Conservation (phyloP, 371 early-diverging fungal species). For the Rhizopus sp. region DNA sequence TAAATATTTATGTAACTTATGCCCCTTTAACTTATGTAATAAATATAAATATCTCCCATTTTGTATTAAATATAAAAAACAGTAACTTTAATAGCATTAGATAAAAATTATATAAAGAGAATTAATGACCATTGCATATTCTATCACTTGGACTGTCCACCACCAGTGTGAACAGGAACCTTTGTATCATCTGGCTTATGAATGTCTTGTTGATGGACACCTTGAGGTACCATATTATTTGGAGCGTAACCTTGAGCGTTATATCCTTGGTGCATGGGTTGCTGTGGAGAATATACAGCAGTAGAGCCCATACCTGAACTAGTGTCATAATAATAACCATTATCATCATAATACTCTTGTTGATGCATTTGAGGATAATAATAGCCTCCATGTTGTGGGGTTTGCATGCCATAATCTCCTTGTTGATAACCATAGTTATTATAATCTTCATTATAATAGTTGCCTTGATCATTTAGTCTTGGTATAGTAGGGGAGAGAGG, state of each 20-base stretch:
- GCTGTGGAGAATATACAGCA: conserved; percentile 14
- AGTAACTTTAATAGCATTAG: too few relatives aligned
- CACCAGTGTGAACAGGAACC: background rate
- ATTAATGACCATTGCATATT: background rate
- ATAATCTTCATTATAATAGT: conserved; percentile 32
- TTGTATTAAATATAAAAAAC: too few relatives aligned
- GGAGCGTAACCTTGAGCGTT: conserved; percentile 9
- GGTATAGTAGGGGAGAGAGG: conserved; percentile 41
- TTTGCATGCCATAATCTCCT: conserved; percentile 19
- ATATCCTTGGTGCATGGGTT: conserved; percentile 14
- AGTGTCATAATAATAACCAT: conserved; percentile 32
- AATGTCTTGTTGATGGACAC: conserved; percentile 12
- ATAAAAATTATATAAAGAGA: background rate
- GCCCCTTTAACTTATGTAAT: background rate
- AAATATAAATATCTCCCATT: too few relatives aligned
- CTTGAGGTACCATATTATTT: conserved; percentile 3
- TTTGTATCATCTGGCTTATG: conserved; percentile 25
- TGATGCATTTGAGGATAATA: conserved; percentile 35
- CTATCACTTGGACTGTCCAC: background rate
- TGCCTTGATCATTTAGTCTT: conserved; percentile 43
- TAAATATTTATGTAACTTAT: background rate
- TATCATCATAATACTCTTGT: conserved; percentile 38
- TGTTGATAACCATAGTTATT: conserved; percentile 22
- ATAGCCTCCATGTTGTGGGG: conserved; percentile 28
- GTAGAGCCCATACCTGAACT: conserved; percentile 11